Percentiles rank a stretch among this genome's conserved stretches.
phyloP scores from a whole-genome alignment of 2,329 filamentous ascomycete genomes.

The Botryotinia convoluta region DNA sequence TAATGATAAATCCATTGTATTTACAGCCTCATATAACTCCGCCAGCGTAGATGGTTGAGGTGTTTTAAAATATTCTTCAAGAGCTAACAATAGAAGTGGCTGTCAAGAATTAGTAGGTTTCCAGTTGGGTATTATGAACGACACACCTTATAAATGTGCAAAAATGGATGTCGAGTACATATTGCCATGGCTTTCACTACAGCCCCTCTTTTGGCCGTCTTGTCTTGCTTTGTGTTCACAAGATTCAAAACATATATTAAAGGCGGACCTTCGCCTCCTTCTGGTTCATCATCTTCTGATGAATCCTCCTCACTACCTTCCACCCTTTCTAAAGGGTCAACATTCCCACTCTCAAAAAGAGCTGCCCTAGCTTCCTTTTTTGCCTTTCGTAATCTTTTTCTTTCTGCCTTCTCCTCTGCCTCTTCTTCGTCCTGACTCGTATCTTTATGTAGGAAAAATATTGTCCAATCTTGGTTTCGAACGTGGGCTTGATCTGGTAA shows the following conservation, averaged over 20 bases:
- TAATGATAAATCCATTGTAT: conserved; percentile 92
- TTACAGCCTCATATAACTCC: conserved; percentile 86
- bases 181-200: conserved; percentile 99
- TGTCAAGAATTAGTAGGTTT: conserved; percentile 40
- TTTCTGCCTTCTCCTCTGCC: conserved; percentile 59
- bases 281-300: conserved; percentile 58
- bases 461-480: conserved; percentile 96
- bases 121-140: conserved; percentile 30
- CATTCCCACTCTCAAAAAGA: conserved; percentile 45
- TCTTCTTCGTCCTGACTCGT: conserved; percentile 80
- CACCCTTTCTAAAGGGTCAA: conserved; percentile 44
- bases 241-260: conserved; percentile 96
- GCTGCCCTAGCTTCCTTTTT: conserved; percentile 52
- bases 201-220: conserved; percentile 85
- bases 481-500: conserved; percentile 94
- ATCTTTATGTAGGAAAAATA: conserved; percentile 98
- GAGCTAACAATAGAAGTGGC: conserved; percentile 83
- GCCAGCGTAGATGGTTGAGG: conserved; percentile 85
- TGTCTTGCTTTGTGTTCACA: conserved; percentile 97
- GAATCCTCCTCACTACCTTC: conserved; percentile 52
- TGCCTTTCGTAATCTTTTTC: conserved; percentile 50
- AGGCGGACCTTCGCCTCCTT: conserved; percentile 78
- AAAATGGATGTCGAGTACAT: conserved; percentile 92
- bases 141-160: conserved; percentile 93
- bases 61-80: conserved; percentile 96